These are phyloP conservation scores for Talaromyces ruber DNA, from an alignment of 495 filamentous ascomycete genomes.

Conservation along the genomic window DNA sequence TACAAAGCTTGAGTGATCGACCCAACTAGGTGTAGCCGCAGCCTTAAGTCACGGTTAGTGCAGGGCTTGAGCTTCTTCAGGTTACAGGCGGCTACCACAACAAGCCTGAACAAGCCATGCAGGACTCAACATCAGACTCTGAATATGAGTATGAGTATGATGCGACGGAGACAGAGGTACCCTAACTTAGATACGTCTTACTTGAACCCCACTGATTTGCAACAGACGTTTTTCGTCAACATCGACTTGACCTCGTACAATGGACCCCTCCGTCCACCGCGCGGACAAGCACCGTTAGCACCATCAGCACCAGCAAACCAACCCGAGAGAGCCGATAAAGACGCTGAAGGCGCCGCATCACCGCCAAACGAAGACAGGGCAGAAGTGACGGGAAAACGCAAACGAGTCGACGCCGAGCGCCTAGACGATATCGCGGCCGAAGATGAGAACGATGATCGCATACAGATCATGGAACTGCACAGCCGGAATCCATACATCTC, in stretches of 20 bases:
- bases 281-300: slow-evolving; percentile 16
- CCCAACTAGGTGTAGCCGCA: neutral
- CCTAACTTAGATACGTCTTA: neutral
- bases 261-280: slow-evolving; percentile 26
- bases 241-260: slow-evolving; percentile 42
- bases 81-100: neutral
- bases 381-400: neutral
- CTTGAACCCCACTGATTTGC: neutral
- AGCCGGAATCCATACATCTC: slow-evolving; percentile 61
- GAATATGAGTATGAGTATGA: slow-evolving; percentile 63
- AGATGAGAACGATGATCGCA: slow-evolving; percentile 23
- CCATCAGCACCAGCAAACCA: slow-evolving; percentile 1
- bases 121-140: neutral
- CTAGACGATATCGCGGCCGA: slow-evolving; percentile 19
- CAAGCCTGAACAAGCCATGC: neutral
- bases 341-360: slow-evolving; percentile 4
- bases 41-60: neutral
- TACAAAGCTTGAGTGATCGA: neutral
- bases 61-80: neutral
- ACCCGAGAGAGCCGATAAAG: neutral
- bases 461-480: slow-evolving; percentile 80
- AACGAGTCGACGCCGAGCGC: neutral
- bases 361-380: neutral
- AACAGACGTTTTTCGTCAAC: slow-evolving; percentile 46
- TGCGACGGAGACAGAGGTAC: slow-evolving; percentile 47